phyloP scores from a whole-genome alignment of 805 yeast species.

The Candida peoriensis region DNA sequence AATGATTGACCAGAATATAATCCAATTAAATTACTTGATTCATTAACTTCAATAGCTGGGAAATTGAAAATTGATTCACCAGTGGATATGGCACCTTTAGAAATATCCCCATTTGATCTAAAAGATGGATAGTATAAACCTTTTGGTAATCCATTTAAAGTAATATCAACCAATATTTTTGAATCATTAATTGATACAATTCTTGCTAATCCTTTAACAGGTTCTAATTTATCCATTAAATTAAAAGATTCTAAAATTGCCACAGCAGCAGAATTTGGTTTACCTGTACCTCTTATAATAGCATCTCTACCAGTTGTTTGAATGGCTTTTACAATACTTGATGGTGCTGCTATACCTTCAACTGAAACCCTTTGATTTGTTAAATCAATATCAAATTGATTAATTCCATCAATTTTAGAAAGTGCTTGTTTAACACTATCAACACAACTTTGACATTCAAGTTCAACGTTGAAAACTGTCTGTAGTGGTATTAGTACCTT shows the following conservation, averaged over 20 bases:
- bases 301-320: slow-evolving; percentile 82
- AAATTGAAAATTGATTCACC: slow-evolving; percentile 43
- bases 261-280: slow-evolving; percentile 85
- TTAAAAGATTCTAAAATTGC: slow-evolving; percentile 77
- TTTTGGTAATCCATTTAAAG: slow-evolving; percentile 61
- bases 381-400: slow-evolving; percentile 52
- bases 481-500: no score
- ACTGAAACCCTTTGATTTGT: slow-evolving; percentile 59
- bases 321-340: slow-evolving; percentile 60
- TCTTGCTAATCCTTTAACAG: slow-evolving; percentile 84
- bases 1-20: slow-evolving; percentile 41
- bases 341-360: slow-evolving; percentile 70
- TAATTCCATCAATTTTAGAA: slow-evolving; percentile 43
- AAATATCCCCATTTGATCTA: slow-evolving; percentile 69
- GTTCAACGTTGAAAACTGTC: slow-evolving; percentile 78
- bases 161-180: slow-evolving; percentile 66
- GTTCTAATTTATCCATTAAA: slow-evolving; percentile 30
- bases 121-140: slow-evolving; percentile 70
- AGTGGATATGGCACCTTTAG: slow-evolving; percentile 63
- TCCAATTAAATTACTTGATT: slow-evolving; percentile 29
- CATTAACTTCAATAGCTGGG: slow-evolving; percentile 26
- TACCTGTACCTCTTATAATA: slow-evolving; percentile 87
- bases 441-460: slow-evolving; percentile 60
- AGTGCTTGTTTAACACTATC: slow-evolving; percentile 37
- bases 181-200: slow-evolving; percentile 60